Evolutionary conservation across 768 basidiomycete genomes (phyloP), one percentile per base, ranked within the genome.

Genomic region (Sporobolomyces roseus): DNA sequence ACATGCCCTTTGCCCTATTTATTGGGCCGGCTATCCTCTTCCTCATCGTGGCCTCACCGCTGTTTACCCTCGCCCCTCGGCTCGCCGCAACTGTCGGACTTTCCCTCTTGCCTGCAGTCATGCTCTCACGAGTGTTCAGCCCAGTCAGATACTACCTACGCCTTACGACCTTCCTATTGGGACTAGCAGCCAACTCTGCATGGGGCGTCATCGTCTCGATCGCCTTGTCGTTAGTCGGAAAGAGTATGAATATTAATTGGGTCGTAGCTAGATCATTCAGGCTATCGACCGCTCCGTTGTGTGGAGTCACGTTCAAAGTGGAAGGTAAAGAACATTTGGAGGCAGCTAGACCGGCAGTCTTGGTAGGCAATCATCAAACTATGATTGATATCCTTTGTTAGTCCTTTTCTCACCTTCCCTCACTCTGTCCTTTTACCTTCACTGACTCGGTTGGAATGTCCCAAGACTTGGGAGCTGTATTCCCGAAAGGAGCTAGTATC

Each of bases 331-430:
- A 98, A 77, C 81, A 93, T 77, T 80, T 98, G 51, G 83, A 82
- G n/a, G 74, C 75, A 16, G 80, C 82, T 56, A 16, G 65, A 21
- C 74, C 74, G 0, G 71, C 68, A n/a, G 71, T 76, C 25, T 62
- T 91, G 32, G 84, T 97, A 76, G 85, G 84, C 17, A 98, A 97
- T 77, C 94, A 98, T 78, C 94, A 98, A 81, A 92, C 88, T 66
- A 88, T 92, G 85, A 78, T 96, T 50, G 92, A 96, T 78, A 84
- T 99, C 68, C 78, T 94, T 41, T 85, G 86, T 74, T 80, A 92
- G 61, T 46, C 43, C 13, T 49, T 52, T 21, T 50, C 32, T 17
- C 60, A 13, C 9, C 3, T 13, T 38, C 59, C 14, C 23, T 19
- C 29, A 21, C 10, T 7, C 25, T 43, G 19, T 59, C 29, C 45